Evolutionary conservation across 164 flowering plant species (phyloP), one percentile per base, ranked within the genome.

Genomic region (Piper betle): DNA sequence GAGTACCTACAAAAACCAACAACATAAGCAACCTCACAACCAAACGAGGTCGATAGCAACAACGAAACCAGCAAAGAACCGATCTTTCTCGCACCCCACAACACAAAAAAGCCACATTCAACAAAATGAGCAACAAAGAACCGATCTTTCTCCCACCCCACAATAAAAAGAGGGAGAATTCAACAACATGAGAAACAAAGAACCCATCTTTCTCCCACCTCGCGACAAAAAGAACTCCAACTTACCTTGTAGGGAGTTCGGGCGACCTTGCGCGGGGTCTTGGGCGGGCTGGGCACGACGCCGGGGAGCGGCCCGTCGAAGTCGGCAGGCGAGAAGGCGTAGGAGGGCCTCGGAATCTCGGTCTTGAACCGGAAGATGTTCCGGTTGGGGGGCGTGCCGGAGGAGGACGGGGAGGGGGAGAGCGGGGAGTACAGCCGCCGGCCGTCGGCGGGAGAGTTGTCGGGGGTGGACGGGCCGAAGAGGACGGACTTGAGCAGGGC

Each of bases 241-340:
- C n/a, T 59, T 18, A 88, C 99, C 96, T 91, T 94, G 64, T 81
- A 91, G 6, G 96, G 99, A 17, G 96, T 81, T 65, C 86, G 68
- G 0, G 96, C 79, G 42, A 94, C 84, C 79, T 91, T 91, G 69
- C 99, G 64, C 0, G 84, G 85, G 37, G 88, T 55, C 77, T 85
- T 87, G 17, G 78, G 88, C 0, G 93, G 96, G 41, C 80, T 81
- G 40, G 77, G 79, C 63, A 68, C 69, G 53, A 79, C 77, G 37
- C 84, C 91, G 17, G 88, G 80, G 33, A 73, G 63, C 10, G 73
- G 70, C 60, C 86, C 88, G 62, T 86, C 96, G 9, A 74, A 79
- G 25, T 82, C 91, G 53, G 80, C 81, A 1, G 96, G 97, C 20
- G 77, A 76, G 8, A 87, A 72, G 4, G 91, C 80, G 58, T 78